Evolutionary conservation across 2,329 filamentous ascomycete genomes (phyloP), one percentile per base, ranked within the genome.

Genomic region (Epichloe festucae): DNA sequence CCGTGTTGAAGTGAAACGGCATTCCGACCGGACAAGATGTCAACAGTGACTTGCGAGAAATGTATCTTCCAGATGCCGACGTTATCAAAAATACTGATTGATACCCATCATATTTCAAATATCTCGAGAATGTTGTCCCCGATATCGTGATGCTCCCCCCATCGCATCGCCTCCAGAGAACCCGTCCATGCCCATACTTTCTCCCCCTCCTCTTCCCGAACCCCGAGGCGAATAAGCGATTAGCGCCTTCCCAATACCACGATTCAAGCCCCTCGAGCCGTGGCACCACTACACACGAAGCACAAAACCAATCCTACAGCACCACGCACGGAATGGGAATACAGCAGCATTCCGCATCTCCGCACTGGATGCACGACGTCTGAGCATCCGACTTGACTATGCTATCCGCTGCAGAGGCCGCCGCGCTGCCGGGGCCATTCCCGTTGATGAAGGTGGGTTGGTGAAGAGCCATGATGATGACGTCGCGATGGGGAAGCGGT

Each of bases 251-350:
- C 31, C 31, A 4, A 11, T 31, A 1, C 10, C 31, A 31, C 27
- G 27, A 31, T 31, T 31, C 31, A 31, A 31, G 31, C 31, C 10
- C 31, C 31, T 31, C 10, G 31, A 31, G 31, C 31, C 31, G 31
- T 31, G 8, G 31, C 3, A 4, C 31, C 8, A 31, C 31, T 31
- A 4, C 31, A 31, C 31, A 11, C 31, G 0, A 31, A 31, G 31
- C 8, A 31, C 31, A 4, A 31, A 31, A 10, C 31, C 3, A 31
- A 31, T 10, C 8, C 67, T 61, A 77, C 68, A 78, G 72, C 39
- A 78, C 69, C 8, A 66, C 69, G 56, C 76, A 79, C 21, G 72
- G 71, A 52, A 79, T 76, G 59, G 72, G 71, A 53, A 79, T 76
- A 60, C 76, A 79, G 62, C 76, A 79, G 62, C 75, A 79, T 48